These are phyloP conservation scores for Silybum marianum DNA, from an alignment of 129 eudicot genomes.

Conservation along the genomic window DNA sequence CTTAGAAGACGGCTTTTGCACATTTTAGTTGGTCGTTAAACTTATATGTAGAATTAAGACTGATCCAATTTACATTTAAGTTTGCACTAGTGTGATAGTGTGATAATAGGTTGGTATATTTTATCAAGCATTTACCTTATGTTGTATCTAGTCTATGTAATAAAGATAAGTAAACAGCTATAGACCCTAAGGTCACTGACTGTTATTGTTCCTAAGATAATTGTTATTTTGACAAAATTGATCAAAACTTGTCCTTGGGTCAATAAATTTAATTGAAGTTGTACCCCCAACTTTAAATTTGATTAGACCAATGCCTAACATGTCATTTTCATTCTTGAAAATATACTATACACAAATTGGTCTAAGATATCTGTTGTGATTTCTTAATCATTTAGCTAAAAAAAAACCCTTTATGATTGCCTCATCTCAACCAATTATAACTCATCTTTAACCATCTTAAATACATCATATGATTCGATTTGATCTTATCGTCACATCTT, in stretches of 20 bases:
- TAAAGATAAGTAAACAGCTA: not conserved
- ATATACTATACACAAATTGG: not conserved
- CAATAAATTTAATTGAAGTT: not conserved
- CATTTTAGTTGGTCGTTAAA: not conserved
- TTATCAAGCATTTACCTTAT: not conserved
- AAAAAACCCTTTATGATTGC: not conserved
- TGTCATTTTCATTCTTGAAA: not conserved
- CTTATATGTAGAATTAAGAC: not conserved
- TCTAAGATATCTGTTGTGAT: not conserved
- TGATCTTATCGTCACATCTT: not conserved
- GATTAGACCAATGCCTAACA: not conserved
- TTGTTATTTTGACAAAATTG: not conserved
- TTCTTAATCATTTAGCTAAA: not conserved
- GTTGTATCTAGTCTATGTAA: not conserved
- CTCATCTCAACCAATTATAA: not conserved
- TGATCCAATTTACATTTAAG: not conserved
- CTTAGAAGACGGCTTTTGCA: not conserved
- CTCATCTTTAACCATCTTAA: not conserved
- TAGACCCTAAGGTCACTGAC: not conserved
- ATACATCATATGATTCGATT: not conserved
- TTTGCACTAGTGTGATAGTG: not conserved
- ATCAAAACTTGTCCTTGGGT: not conserved
- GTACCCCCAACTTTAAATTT: not conserved
- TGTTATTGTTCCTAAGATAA: not conserved
- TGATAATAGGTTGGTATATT: not conserved